Percentiles rank a stretch among this genome's conserved stretches.
These are phyloP conservation scores for Chalaropsis ovoidea DNA, from an alignment of 2,329 filamentous ascomycete species.

Conservation along the genomic window DNA sequence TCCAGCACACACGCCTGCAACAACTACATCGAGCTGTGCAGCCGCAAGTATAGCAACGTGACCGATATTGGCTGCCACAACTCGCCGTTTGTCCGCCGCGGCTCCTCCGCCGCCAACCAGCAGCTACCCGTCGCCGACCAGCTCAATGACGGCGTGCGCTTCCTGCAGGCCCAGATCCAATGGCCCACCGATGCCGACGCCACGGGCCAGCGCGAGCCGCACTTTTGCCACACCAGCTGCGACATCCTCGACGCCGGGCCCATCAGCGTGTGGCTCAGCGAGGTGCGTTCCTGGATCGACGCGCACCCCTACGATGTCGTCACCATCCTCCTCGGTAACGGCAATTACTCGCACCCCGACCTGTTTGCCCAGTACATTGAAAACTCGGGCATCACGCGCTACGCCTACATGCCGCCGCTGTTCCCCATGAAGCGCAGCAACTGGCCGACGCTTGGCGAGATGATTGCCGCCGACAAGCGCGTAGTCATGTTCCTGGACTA, in stretches of 20 bases:
- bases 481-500: slow-evolving; percentile 80
- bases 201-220: slow-evolving; percentile 42
- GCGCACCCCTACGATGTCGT: slow-evolving; percentile 76
- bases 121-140: slow-evolving; percentile 56
- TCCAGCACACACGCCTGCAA: slow-evolving; percentile 74
- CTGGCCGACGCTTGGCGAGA: slow-evolving; percentile 72
- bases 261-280: slow-evolving; percentile 60
- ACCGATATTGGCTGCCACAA: slow-evolving; percentile 72
- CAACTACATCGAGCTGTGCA: slow-evolving; percentile 65
- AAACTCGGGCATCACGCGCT: slow-evolving; percentile 59
- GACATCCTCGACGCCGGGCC: slow-evolving; percentile 71
- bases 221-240: slow-evolving; percentile 80
- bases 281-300: slow-evolving; percentile 62
- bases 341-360: slow-evolving; percentile 54
- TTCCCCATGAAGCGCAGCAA: slow-evolving; percentile 60
- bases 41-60: slow-evolving; percentile 68
- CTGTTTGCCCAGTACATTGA: slow-evolving; percentile 61
- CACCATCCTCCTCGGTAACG: slow-evolving; percentile 76
- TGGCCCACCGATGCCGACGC: slow-evolving; percentile 39
- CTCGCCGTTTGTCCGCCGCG: slow-evolving; percentile 60
- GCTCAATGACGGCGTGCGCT: slow-evolving; percentile 64
- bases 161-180: slow-evolving; percentile 55
- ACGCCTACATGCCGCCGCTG: slow-evolving; percentile 62
- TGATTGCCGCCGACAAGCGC: slow-evolving; percentile 61
- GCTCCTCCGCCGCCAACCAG: slow-evolving; percentile 70